Evolutionary conservation across 129 eudicot genomes (phyloP), one percentile per base, ranked within the genome.

Genomic region (Silybum marianum): DNA sequence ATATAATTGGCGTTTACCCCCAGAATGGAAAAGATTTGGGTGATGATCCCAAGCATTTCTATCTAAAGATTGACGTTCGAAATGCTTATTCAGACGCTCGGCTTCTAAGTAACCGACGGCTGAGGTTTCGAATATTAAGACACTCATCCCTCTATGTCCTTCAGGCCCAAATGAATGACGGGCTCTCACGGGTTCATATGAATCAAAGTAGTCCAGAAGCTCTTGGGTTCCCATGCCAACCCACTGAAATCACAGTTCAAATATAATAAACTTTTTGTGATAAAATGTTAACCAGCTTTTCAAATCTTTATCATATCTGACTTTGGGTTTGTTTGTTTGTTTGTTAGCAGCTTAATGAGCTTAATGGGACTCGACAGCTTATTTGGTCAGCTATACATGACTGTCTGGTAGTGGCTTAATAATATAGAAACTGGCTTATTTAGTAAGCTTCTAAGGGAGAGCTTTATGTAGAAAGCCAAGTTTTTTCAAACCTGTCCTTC

Each of bases 131-230:
- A 96, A 96, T 58, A 93, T 88, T 74, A 96, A 46, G 25, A 89
- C 82, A 85, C 97, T 93, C 81, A 96, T 89, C 68, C 98, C 99
- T 7, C 91, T 90, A 66, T 96, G 99, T 58, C 99, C 99, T 73
- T 89, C 89, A 32, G 99, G 98, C 40, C 99, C 99, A 75, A 91
- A 96, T 5, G 98, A 90, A 71, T 82, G 93, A 1, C 94, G 87
- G 28, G 93, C 90, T 86, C 77, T 96, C 36, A 80, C 86, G 0
- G 98, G 90, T 75, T 89, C 83, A 81, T 89, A 96, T 6, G 83
- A 74, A 60, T 80, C 84, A 76, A 96, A 96, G 51, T 87, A 89
- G n/a, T 91, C 92, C 0, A 89, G 92, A 75, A 96, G 97, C 86
- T 96, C 99, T 11, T 87, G 91, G 69, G 88, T 90, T 71, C 99